Evolutionary conservation across 2,329 filamentous ascomycete genomes (phyloP).

Genomic region (Talaromyces sp.): DNA sequence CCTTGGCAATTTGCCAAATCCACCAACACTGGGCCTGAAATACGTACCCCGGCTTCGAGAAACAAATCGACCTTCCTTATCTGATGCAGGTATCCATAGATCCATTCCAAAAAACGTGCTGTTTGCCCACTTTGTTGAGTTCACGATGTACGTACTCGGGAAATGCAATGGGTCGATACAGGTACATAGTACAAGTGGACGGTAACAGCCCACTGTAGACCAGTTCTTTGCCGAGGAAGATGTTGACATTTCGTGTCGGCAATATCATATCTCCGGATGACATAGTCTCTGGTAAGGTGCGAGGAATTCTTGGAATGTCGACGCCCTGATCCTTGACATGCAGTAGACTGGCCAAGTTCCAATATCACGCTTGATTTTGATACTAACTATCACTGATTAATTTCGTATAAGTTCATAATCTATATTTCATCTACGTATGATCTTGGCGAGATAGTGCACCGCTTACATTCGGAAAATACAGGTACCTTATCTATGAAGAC

Average conservation of each 20-base stretch:
- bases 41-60: constrained; percentile 4
- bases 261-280: neutral
- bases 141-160: neutral
- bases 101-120: neutral
- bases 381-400: too few relatives aligned
- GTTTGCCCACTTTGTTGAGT: neutral
- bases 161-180: neutral
- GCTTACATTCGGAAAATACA: constrained; percentile 1
- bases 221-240: neutral
- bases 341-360: neutral
- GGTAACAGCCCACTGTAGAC: neutral
- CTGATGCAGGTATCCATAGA: neutral
- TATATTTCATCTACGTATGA: neutral
- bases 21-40: neutral
- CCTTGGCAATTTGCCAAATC: neutral
- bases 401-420: neutral
- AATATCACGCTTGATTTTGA: neutral
- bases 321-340: neutral
- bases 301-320: neutral
- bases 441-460: neutral
- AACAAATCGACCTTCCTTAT: constrained; percentile 7
- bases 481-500: neutral
- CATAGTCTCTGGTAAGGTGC: neutral
- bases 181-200: neutral
- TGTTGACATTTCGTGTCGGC: neutral